Evolutionary conservation across 306 rosid species (phyloP).

Genomic region (Carpinus viminea): DNA sequence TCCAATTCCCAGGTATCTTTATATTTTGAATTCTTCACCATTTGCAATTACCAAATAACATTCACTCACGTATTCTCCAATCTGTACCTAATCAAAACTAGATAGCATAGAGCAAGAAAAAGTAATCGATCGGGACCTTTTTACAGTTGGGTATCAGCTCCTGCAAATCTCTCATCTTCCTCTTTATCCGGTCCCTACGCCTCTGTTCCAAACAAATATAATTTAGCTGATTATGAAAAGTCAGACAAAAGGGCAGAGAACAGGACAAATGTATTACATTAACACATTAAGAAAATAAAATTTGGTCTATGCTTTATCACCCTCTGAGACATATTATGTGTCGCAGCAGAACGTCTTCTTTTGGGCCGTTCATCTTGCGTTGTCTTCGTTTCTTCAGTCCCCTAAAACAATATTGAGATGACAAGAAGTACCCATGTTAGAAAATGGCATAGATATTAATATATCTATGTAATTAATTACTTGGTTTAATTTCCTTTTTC

Average conservation of each 20-base stretch:
- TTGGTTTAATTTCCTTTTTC: neutral
- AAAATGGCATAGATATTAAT: neutral
- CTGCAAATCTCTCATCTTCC: conserved; percentile 20
- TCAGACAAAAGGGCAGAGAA: neutral
- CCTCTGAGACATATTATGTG: conserved; percentile 23
- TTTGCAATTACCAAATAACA: neutral
- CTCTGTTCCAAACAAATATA: conserved; percentile 6
- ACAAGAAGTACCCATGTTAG: neutral
- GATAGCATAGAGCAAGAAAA: neutral
- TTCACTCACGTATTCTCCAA: too few relatives aligned
- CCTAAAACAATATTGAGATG: conserved; percentile 1
- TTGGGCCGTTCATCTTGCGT: neutral
- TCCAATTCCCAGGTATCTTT: neutral
- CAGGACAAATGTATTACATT: neutral
- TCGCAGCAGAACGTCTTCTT: conserved; percentile 7
- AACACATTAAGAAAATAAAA: neutral
- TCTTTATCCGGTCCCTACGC: conserved; percentile 18
- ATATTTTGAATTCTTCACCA: neutral
- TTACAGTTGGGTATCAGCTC: conserved; percentile 31
- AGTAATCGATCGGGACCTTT: conserved; percentile 15
- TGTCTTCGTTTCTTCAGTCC: neutral
- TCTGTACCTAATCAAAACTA: neutral
- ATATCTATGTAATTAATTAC: neutral
- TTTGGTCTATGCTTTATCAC: neutral
- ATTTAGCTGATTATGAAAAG: neutral